Evolutionary conservation across 371 early-diverging fungal genomes (phyloP).

Genomic region (Blakeslea trispora): DNA sequence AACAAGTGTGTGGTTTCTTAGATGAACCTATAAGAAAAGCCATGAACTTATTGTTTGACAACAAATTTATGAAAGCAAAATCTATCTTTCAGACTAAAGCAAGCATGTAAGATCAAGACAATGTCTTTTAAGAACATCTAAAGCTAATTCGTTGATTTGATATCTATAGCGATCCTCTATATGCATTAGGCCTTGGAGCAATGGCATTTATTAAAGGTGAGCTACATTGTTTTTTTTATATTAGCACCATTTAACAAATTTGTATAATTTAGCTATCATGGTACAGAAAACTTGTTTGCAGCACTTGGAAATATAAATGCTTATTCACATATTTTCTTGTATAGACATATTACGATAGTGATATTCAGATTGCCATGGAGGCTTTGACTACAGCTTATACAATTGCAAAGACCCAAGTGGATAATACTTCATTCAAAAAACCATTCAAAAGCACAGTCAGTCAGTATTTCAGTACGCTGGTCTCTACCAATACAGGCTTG

Average conservation of each 20-base stretch:
- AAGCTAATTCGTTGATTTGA: too few relatives aligned
- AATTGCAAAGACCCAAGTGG: slow-evolving; percentile 47
- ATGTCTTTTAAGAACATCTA: too few relatives aligned
- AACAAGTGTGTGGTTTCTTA: slow-evolving; percentile 3
- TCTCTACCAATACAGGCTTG: slow-evolving; percentile 32
- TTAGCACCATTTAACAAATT: not conserved
- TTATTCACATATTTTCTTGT: slow-evolving; percentile 5
- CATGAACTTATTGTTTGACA: slow-evolving; percentile 47
- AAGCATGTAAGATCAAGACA: slow-evolving; percentile 23
- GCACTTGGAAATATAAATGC: too few relatives aligned
- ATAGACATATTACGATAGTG: slow-evolving; percentile 41
- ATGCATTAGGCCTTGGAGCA: slow-evolving; percentile 49
- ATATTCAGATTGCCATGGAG: slow-evolving; percentile 38
- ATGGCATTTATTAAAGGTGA: slow-evolving; percentile 55
- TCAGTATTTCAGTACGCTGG: slow-evolving; percentile 37
- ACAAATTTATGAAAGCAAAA: slow-evolving; percentile 56
- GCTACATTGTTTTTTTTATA: not conserved
- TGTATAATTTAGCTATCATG: slow-evolving; percentile 19
- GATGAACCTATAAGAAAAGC: slow-evolving; percentile 48
- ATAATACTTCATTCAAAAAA: slow-evolving; percentile 32
- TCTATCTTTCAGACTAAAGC: slow-evolving; percentile 42
- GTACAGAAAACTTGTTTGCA: not conserved
- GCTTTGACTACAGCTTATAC: slow-evolving; percentile 43
- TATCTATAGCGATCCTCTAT: slow-evolving; percentile 40
- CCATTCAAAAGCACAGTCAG: slow-evolving; percentile 43